Base-by-base conservation (phyloP, 2,329 filamentous ascomycete genomes). In the Pseudogymnoascus sp. region DNA sequence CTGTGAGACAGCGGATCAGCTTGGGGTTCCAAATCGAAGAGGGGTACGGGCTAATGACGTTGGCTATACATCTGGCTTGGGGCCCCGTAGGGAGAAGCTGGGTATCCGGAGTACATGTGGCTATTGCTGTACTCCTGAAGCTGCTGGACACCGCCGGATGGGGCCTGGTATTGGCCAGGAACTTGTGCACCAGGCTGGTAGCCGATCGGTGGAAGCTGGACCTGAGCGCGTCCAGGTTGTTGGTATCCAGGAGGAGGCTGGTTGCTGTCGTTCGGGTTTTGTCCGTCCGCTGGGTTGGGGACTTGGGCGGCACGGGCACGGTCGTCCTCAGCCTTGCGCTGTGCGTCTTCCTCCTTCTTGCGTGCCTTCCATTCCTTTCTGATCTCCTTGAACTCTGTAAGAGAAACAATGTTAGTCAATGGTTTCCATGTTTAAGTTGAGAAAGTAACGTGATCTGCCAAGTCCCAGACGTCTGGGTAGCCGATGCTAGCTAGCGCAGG, bases 291-390 rank as follows among this genome's bases (percentile, higher is more conserved):
- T 56, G 78, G 71, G 34, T 74, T 77, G 21, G 73, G 79, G 69
- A 77, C 80, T 64, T 82, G 76, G 46, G 80, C 80, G 34, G 87
- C 87, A 63, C 93, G 89, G 66, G 87, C 83, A 68, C 88, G 84
- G 73, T 97, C 93, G 67, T 97, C 93, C 8, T 93, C 91, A 11
- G 89, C 89, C 80, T 97, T 97, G 72, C 93, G 90, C 70, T 86
- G 83, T 61, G 88, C 88, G 68, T 97, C 93, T 71, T 97, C 93
- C 75, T 97, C 95, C 90, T 99, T 99, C 85, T 97, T 97, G 72
- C 95, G 91, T 40, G 91, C 90, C 80, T 97, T 99, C 95, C 95
- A 99, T 74, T 97, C 93, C 75, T 97, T 97, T 67, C 95, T 90
- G 65, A 97, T 97, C 73, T 99, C 95, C 75, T 99, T 99, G 80